Evolutionary conservation across 208 protist species (phyloP), one percentile per base, ranked within the genome.

Genomic region (Blastocrithidia nonstop): DNA sequence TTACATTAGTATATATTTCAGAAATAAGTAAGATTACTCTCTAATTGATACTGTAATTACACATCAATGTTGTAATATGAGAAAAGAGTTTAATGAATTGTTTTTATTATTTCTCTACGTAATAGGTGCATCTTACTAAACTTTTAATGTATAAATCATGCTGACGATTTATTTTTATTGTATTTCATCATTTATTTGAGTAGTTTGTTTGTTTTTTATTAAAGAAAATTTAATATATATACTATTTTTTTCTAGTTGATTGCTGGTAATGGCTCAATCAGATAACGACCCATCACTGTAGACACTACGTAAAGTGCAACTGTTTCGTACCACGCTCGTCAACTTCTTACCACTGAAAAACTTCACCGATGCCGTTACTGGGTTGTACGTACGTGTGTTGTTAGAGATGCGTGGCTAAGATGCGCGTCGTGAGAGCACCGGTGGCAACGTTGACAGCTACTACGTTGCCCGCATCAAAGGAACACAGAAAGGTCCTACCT

Each of bases 361-460:
- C 69, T 87, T 90, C 47, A 60, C 63, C 32, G 76, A 85, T 20
- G 72, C 86, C 6, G 74, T 94, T 20, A 51, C 59, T 19, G 86
- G 86, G 17, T 94, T 78, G 52, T 94, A 82, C 47, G 86, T 91
- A 51, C 73, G 86, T 3, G 86, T 94, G 22, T 61, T 94, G 20
- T 64, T 94, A 20, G 86, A 94, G 45, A 86, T 93, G 76, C 71
- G 75, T 35, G 88, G 65, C 42, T 76, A 86, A 22, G 78, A 83
- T 29, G 50, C 63, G 26, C 54, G 71, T 1, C 74, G 71, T 7
- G 78, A 90, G 31, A 81, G 59, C 42, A 74, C 54, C 59, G n/a
- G n/a, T n/a, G n/a, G n/a, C n/a, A n/a, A n/a, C n/a, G n/a, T n/a
- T 39, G 76, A 94, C 51, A 66, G 78, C 40, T 94, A 94, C 61